Base-by-base conservation (phyloP, 2,329 filamentous ascomycete genomes). In the Cladophialophora bantiana region DNA sequence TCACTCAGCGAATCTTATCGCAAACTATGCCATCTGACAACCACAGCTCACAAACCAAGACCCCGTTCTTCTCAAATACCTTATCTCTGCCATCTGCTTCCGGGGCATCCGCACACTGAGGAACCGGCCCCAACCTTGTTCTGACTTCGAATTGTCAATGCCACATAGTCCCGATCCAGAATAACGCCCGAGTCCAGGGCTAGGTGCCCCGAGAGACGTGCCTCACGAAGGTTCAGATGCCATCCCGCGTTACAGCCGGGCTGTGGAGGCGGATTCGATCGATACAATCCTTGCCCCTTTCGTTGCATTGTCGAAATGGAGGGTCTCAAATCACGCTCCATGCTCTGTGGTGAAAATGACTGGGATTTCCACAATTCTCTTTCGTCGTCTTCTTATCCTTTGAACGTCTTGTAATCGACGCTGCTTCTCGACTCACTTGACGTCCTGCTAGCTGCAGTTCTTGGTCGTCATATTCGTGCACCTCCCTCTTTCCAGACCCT, bases 1-100 rank as follows among this genome's bases (percentile, higher is more conserved):
- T 60, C 58, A 52, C 58, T 60, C 58, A 53, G 58, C 58, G 45
- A 26, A n/a, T 60, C 40, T 38, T 36, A 36, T 53, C 31, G 42
- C 42, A n/a, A n/a, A 13, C 55, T 34, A 38, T 34, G 10, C 34
- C 7, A 38, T 60, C 45, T 32, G 4, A 12, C 13, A 15, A 26
- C n/a, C 32, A 60, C 4, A 38, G 10, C 10, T 53, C 15, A 38
- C n/a, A 31, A 53, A 50, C 26, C 32, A 36, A 40, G 45, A 18
- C 18, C 32, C 45, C 2, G 10, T 60, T 3, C 45, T 60, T 53
- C 58, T 53, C 42, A 53, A 7, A 53, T 20, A 26, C 42, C 58
- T 60, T 60, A 60, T 60, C 58, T 50, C 31, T 60, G 7, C 26
- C 13, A 38, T 31, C 9, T 31, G 38, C 40, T 35, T 60, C 58